Conservation (phyloP, 1,284 basidiomycete species). For the Prillingera fragicola region DNA sequence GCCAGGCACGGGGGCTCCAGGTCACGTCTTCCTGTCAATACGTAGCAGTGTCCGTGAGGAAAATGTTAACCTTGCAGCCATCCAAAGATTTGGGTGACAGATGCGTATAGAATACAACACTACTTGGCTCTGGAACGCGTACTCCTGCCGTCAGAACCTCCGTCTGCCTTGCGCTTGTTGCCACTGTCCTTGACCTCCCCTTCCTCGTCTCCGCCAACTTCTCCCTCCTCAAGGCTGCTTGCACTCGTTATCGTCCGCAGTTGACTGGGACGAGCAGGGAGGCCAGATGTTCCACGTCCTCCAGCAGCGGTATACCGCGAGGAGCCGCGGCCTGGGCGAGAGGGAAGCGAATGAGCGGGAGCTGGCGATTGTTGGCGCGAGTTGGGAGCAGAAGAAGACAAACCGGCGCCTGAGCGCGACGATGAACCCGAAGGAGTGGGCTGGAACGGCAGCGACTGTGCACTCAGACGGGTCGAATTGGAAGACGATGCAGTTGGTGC, state of each 20-base stretch:
- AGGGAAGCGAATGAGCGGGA: not conserved
- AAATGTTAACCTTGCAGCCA: no score
- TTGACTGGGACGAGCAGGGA: conserved; percentile 8
- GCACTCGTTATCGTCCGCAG: conserved; percentile 1
- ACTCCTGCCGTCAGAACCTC: not conserved
- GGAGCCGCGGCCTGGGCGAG: not conserved
- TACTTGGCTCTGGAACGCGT: conserved; percentile 1
- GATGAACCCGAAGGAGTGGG: conserved; percentile 10
- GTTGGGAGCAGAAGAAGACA: conserved; percentile 4
- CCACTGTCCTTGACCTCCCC: conserved; percentile 11
- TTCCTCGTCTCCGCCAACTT: conserved; percentile 9
- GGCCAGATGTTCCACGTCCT: not conserved
- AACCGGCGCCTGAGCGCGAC: not conserved
- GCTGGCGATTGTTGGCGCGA: conserved; percentile 8
- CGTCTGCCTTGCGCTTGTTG: conserved; percentile 6
- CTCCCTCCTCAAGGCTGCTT: conserved; percentile 8
- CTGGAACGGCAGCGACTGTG: conserved; percentile 36
- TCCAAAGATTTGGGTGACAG: no score
- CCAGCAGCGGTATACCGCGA: no score
- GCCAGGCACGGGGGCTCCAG: no score
- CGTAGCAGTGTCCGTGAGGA: not conserved
- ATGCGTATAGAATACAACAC: not conserved
- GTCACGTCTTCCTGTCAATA: not conserved
- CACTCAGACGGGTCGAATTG: no score
- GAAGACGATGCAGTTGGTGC: not conserved